Evolutionary conservation across 2,329 filamentous ascomycete genomes (phyloP).

Genomic region (Fusarium irregulare): DNA sequence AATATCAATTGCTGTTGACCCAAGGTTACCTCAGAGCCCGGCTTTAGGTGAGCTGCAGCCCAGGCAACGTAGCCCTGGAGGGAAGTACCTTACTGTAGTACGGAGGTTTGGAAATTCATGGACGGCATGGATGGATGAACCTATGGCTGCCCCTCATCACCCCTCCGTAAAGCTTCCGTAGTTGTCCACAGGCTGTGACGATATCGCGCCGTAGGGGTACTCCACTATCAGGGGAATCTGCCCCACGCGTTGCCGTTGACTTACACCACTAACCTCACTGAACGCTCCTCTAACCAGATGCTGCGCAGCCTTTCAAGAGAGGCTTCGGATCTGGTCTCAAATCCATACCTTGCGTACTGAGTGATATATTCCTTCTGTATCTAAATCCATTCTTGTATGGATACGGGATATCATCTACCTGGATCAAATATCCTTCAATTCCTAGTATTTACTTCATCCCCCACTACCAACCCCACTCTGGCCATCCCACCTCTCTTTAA

Average conservation of each 20-base stretch:
- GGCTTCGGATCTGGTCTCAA: background rate
- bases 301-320: background rate
- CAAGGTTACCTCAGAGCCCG: background rate
- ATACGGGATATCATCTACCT: background rate
- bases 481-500: constrained; percentile 37
- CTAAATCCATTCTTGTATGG: background rate
- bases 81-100: constrained; percentile 7
- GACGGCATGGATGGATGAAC: background rate
- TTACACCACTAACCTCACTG: constrained; percentile 5
- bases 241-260: constrained; percentile 22
- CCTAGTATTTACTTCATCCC: background rate
- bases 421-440: background rate
- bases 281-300: background rate
- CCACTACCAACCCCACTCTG: constrained; percentile 28
- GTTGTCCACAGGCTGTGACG: constrained; percentile 28
- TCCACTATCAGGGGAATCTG: constrained; percentile 17
- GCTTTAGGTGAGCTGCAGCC: constrained; percentile 6
- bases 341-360: background rate
- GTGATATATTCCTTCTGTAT: background rate
- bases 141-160: constrained; percentile 13
- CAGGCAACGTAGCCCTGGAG: constrained; percentile 10
- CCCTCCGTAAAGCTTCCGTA: constrained; percentile 11
- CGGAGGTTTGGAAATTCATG: constrained; percentile 8
- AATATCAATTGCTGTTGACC: constrained; percentile 9
- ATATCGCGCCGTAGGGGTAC: constrained; percentile 27